phyloP scores from a whole-genome alignment of 2,329 filamentous ascomycete species.

The Neopestalotiopsis sp. region DNA sequence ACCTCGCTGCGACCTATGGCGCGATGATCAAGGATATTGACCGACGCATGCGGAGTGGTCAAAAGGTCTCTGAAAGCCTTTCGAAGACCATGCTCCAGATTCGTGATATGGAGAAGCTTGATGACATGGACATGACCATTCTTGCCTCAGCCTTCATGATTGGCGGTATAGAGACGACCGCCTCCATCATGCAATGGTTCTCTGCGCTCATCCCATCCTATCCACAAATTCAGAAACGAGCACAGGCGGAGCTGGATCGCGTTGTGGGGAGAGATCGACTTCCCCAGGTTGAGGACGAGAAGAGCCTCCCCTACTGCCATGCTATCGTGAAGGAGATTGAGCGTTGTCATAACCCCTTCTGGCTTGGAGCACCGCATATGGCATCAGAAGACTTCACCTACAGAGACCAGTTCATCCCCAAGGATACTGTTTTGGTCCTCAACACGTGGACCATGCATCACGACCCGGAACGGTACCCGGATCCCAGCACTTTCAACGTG shows the following conservation, averaged over 20 bases:
- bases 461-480: conserved; percentile 35
- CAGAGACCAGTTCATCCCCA: conserved; percentile 27
- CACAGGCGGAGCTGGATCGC: conserved; percentile 25
- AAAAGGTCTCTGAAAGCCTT: conserved; percentile 18
- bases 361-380: conserved; percentile 21
- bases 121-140: conserved; percentile 21
- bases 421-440: conserved; percentile 40
- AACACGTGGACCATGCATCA: conserved; percentile 43
- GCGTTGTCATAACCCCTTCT: conserved; percentile 22
- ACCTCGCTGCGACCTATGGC: conserved; percentile 20
- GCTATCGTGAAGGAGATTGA: conserved; percentile 23
- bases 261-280: conserved; percentile 18
- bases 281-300: conserved; percentile 20
- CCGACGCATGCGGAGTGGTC: conserved; percentile 4
- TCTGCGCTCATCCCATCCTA: too few species aligned
- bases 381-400: conserved; percentile 24
- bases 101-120: conserved; percentile 17
- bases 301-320: conserved; percentile 24
- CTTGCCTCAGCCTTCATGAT: conserved; percentile 23
- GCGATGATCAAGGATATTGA: conserved; percentile 22
- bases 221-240: conserved; percentile 23
- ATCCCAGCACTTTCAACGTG: conserved; percentile 32
- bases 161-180: conserved; percentile 29
- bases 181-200: background rate
- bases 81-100: conserved; percentile 18